phyloP scores from a whole-genome alignment of 306 rosid genomes.

The Cyamopsis tetragonoloba region DNA sequence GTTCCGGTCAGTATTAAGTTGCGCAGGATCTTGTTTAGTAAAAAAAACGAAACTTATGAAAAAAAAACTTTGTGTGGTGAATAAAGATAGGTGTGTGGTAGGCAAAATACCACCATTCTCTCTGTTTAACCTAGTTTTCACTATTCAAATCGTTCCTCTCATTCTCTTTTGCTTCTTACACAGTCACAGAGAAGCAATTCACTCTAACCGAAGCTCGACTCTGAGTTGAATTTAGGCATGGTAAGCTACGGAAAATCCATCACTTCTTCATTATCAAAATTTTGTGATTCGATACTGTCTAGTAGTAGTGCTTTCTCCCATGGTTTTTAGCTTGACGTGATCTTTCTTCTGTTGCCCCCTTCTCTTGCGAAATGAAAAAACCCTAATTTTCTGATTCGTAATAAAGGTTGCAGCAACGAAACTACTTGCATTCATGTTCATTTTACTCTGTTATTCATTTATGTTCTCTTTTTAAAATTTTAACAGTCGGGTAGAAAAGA shows the following conservation, averaged over 20 bases:
- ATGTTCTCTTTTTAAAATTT: background rate
- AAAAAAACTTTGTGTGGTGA: no score
- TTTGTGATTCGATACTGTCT: no score
- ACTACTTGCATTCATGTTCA: no score
- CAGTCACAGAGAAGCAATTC: background rate
- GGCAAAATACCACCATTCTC: no score
- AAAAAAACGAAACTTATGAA: no score
- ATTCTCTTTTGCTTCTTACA: background rate
- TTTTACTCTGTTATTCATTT: background rate
- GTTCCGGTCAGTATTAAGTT: no score
- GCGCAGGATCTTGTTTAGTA: no score
- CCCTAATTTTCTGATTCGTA: background rate
- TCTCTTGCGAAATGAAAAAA: no score
- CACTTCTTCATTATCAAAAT: background rate
- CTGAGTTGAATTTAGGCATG: background rate
- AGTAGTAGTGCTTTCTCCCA: background rate
- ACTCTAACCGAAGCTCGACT: background rate
- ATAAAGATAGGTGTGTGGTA: no score
- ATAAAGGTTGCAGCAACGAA: no score
- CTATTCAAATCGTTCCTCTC: background rate
- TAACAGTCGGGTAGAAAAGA: slow-evolving; percentile 75
- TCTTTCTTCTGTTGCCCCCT: background rate
- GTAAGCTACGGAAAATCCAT: background rate
- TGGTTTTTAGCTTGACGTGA: no score
- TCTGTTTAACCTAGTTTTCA: background rate